Percentiles rank a stretch among this genome's conserved stretches.
These are phyloP conservation scores for Boletus sensibilis DNA, from an alignment of 768 basidiomycete species.

Conservation along the genomic window DNA sequence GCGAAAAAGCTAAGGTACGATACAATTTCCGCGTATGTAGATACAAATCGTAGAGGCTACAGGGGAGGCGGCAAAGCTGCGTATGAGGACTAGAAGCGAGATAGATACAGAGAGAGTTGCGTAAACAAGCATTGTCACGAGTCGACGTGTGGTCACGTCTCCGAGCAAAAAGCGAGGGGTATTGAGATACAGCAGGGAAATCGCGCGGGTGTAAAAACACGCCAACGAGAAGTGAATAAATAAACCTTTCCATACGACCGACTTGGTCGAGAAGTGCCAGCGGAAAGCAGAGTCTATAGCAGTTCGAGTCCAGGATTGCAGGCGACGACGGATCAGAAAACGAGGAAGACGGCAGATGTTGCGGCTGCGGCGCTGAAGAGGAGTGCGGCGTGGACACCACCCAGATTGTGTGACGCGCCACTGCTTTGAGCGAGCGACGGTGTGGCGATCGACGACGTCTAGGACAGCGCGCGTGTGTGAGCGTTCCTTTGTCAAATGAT, in stretches of 20 bases:
- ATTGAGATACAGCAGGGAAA: neutral
- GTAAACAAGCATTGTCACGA: neutral
- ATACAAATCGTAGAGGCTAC: neutral
- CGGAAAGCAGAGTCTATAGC: neutral
- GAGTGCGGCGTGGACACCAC: constrained; percentile 4
- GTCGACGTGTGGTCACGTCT: neutral
- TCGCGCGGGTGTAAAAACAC: neutral
- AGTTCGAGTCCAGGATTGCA: neutral
- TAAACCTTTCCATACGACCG: neutral
- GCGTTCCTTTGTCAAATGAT: neutral
- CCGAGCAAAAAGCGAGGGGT: neutral
- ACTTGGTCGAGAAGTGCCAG: neutral
- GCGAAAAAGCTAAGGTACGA: neutral
- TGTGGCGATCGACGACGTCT: neutral
- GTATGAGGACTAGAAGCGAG: neutral
- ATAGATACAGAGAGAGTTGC: neutral
- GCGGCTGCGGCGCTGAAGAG: neutral
- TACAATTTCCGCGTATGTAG: neutral
- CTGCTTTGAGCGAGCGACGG: constrained; percentile 3
- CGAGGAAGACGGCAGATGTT: neutral
- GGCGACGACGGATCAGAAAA: neutral
- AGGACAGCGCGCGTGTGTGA: neutral
- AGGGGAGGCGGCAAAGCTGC: neutral
- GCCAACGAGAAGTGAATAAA: neutral
- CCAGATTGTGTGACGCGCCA: constrained; percentile 13